These are phyloP conservation scores for Taphrina deformans DNA, from an alignment of 1,139 yeast genomes.

Conservation along the genomic window DNA sequence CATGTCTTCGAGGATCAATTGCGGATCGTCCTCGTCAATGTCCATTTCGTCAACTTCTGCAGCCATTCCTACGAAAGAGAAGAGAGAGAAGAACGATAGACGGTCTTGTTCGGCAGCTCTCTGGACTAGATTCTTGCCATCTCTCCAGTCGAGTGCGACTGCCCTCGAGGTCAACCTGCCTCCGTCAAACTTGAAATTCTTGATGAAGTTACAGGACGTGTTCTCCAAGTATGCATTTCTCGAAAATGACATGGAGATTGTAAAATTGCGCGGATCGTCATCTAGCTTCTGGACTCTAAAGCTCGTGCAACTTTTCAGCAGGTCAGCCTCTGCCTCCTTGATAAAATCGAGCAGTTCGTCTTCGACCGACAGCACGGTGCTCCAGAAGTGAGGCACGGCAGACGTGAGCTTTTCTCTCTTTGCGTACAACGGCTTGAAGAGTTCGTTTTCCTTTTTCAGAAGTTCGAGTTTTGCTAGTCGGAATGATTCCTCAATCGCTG, in stretches of 20 bases:
- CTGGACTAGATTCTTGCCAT: conserved; percentile 8
- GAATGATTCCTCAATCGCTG: conserved; percentile 26
- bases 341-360: conserved; percentile 8
- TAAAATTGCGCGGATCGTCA: conserved; percentile 27
- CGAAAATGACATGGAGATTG: conserved; percentile 12
- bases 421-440: conserved; percentile 28
- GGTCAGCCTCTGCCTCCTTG: conserved; percentile 23
- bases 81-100: conserved; percentile 26
- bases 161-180: conserved; percentile 9
- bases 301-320: conserved; percentile 20
- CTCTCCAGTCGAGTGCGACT: conserved; percentile 14
- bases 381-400: conserved; percentile 33
- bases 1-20: conserved; percentile 22
- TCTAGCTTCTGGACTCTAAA: conserved; percentile 1
- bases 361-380: conserved; percentile 23
- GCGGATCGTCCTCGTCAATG: conserved; percentile 9
- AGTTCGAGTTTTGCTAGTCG: conserved; percentile 23
- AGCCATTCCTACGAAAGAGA: conserved; percentile 10
- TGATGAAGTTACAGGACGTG: conserved; percentile 1
- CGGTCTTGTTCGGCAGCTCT: conserved; percentile 11
- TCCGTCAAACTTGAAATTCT: conserved; percentile 25
- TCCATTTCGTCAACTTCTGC: conserved; percentile 11
- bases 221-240: conserved; percentile 18
- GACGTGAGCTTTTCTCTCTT: conserved; percentile 26
- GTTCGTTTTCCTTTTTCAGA: conserved; percentile 10